Conservation (phyloP, 164 flowering plant genomes). For the Brasenia schreberi region DNA sequence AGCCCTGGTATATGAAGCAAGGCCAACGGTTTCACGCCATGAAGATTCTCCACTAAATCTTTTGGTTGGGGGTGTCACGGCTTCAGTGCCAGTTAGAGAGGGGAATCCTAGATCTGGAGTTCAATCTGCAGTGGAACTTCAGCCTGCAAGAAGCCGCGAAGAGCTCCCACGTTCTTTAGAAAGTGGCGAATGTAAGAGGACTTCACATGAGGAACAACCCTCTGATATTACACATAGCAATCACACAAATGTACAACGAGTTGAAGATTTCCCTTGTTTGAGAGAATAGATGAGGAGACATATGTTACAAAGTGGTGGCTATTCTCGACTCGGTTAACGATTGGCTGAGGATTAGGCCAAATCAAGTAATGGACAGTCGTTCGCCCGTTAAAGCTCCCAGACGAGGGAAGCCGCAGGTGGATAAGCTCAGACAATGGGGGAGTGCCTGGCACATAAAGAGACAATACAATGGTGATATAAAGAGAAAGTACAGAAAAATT, state of each 20-base stretch:
- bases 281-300: slow-evolving; percentile 31
- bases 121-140: not conserved
- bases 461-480: no score
- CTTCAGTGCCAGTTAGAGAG: slow-evolving; percentile 1
- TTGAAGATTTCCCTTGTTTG: not conserved
- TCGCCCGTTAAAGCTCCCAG: no score
- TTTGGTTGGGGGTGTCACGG: slow-evolving; percentile 41
- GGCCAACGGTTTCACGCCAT: slow-evolving; percentile 35
- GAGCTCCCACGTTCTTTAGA: not conserved
- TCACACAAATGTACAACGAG: not conserved
- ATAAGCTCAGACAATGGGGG: no score
- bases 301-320: no score
- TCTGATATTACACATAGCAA: not conserved
- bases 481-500: no score
- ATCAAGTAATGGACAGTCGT: no score
- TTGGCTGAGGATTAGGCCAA: no score
- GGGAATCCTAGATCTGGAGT: not conserved
- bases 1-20: slow-evolving; percentile 75
- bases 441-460: no score
- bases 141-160: not conserved
- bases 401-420: no score
- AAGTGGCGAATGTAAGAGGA: not conserved
- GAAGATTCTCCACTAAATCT: slow-evolving; percentile 19
- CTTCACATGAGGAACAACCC: not conserved
- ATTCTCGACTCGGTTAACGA: no score